These are phyloP conservation scores for Ambrosiella xylebori DNA, from an alignment of 2,329 filamentous ascomycete species.

Conservation along the genomic window DNA sequence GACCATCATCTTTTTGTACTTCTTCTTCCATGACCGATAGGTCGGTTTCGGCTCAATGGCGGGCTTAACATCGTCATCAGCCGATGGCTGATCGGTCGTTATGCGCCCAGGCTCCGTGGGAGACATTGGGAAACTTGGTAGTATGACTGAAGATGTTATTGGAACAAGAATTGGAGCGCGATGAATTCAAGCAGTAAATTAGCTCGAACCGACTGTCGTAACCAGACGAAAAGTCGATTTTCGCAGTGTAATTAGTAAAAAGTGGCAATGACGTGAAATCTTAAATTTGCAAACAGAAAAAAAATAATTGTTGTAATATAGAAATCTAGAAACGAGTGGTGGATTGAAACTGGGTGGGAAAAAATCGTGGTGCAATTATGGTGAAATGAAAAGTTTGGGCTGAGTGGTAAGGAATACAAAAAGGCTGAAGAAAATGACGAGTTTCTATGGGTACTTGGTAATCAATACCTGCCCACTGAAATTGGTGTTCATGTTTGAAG, in stretches of 20 bases:
- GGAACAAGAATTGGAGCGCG: not conserved
- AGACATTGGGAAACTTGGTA: slow-evolving; percentile 3
- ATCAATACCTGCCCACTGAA: not conserved
- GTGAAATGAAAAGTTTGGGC: not conserved
- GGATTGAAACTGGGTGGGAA: not conserved
- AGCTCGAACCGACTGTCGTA: not conserved
- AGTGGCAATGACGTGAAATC: not conserved
- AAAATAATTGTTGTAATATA: not conserved
- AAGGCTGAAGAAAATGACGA: not conserved
- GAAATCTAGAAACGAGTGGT: not conserved
- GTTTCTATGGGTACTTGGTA: not conserved
- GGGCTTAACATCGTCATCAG: slow-evolving; percentile 20
- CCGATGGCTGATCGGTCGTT: slow-evolving; percentile 4
- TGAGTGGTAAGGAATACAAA: not conserved
- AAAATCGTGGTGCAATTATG: not conserved
- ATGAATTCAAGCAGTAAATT: not conserved
- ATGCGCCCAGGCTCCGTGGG: slow-evolving; percentile 11
- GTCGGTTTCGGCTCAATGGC: slow-evolving; percentile 32
- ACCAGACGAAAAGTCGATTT: not conserved
- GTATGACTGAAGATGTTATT: not conserved
- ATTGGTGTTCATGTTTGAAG: slow-evolving; percentile 6
- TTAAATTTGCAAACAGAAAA: not conserved
- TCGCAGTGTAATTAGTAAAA: not conserved
- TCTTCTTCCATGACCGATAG: slow-evolving; percentile 68
- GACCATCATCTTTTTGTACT: slow-evolving; percentile 82